Evolutionary conservation across 257 asterid genomes (phyloP).

Genomic region (Solanum piurae): DNA sequence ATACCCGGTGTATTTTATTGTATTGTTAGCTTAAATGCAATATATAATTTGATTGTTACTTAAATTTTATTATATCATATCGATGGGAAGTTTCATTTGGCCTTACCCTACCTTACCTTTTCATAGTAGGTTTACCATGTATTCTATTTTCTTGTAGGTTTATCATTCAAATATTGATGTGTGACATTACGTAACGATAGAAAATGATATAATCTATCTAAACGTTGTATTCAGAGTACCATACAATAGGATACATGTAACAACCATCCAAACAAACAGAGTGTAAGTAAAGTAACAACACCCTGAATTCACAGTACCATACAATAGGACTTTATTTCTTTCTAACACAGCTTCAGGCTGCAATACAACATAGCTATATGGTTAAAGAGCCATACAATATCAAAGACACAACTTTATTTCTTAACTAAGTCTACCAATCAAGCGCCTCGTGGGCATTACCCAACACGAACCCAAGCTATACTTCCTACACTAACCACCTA

Average conservation of each 20-base stretch:
- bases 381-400: background rate
- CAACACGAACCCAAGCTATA: background rate
- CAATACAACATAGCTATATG: background rate
- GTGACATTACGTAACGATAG: background rate
- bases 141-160: background rate
- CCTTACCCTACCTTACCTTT: background rate
- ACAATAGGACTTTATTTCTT: too few species aligned
- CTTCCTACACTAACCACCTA: background rate
- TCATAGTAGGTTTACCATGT: background rate
- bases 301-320: background rate
- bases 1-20: background rate
- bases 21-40: background rate
- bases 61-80: background rate
- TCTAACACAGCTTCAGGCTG: background rate
- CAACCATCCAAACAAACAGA: background rate
- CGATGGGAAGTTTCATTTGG: background rate
- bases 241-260: background rate
- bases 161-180: background rate
- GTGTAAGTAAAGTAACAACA: background rate
- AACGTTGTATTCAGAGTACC: too few species aligned
- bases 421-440: background rate
- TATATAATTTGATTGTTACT: background rate
- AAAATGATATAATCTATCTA: background rate
- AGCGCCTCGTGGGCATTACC: background rate
- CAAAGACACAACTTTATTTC: background rate